phyloP scores from a whole-genome alignment of 2,329 filamentous ascomycete species.

The Triangularia verruculosa region DNA sequence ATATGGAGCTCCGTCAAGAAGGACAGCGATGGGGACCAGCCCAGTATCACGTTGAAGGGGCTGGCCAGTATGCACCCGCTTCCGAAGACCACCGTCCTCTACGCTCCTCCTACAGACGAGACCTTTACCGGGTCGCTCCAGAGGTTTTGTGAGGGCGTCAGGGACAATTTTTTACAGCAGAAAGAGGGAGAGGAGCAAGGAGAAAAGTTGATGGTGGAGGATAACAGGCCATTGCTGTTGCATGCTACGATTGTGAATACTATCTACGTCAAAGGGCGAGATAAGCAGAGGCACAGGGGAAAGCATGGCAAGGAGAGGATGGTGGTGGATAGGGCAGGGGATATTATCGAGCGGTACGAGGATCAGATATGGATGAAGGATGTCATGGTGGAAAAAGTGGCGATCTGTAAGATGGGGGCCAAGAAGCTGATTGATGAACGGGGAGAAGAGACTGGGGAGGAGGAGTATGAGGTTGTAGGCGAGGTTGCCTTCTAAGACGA shows the following conservation, averaged over 20 bases:
- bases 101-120: conserved; percentile 58
- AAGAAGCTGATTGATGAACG: conserved; percentile 54
- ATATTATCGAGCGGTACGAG: conserved; percentile 57
- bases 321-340: conserved; percentile 53
- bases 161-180: conserved; percentile 46
- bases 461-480: conserved; percentile 52
- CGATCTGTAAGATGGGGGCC: conserved; percentile 86
- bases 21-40: neutral
- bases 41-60: conserved; percentile 49
- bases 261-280: conserved; percentile 59
- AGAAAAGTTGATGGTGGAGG: conserved; percentile 55
- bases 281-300: conserved; percentile 26
- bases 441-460: conserved; percentile 44
- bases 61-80: conserved; percentile 61
- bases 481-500: conserved; percentile 42
- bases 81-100: conserved; percentile 60
- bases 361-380: conserved; percentile 69
- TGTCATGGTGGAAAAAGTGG: conserved; percentile 65
- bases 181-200: conserved; percentile 32
- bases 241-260: conserved; percentile 89
- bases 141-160: conserved; percentile 56
- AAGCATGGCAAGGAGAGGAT: conserved; percentile 36
- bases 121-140: conserved; percentile 45
- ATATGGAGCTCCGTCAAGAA: conserved; percentile 27
- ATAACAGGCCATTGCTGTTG: conserved; percentile 61